A percentile compares a stretch with the other conserved stretches of the same genome.
Conservation (phyloP, 2,329 filamentous ascomycete genomes). For the Aureobasidium sp. region DNA sequence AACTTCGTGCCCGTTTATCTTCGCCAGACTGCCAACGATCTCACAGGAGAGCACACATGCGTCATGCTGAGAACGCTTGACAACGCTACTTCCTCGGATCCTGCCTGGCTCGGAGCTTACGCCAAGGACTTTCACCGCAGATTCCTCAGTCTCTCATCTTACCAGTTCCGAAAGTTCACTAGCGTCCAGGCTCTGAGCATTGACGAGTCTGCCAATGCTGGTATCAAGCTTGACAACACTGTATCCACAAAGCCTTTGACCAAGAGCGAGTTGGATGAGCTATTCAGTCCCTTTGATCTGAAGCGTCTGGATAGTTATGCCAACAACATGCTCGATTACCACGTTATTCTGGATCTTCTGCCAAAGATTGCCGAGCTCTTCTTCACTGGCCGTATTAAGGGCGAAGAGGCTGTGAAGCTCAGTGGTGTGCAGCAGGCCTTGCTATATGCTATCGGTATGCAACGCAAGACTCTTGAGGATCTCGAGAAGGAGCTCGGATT, state of each 20-base stretch:
- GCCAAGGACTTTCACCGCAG: slow-evolving; percentile 87
- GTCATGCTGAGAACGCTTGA: slow-evolving; percentile 86
- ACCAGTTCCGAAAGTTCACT: slow-evolving; percentile 81
- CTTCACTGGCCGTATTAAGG: slow-evolving; percentile 66
- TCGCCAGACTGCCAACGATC: slow-evolving; percentile 87
- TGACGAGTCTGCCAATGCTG: slow-evolving; percentile 72
- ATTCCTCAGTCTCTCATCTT: slow-evolving; percentile 85
- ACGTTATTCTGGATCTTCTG: slow-evolving; percentile 89
- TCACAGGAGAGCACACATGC: slow-evolving; percentile 95
- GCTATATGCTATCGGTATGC: slow-evolving; percentile 81
- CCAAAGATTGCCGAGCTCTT: slow-evolving; percentile 76
- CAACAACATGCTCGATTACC: slow-evolving; percentile 96
- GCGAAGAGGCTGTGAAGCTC: slow-evolving; percentile 53
- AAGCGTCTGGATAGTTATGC: slow-evolving; percentile 94
- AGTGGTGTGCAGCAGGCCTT: slow-evolving; percentile 80
- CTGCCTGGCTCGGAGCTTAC: slow-evolving; percentile 83
- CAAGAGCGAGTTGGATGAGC: slow-evolving; percentile 67
- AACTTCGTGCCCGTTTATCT: slow-evolving; percentile 86
- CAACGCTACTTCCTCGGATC: slow-evolving; percentile 55
- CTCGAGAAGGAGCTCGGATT: slow-evolving; percentile 73
- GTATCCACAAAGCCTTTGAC: slow-evolving; percentile 52
- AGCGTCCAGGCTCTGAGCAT: slow-evolving; percentile 75
- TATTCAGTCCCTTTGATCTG: slow-evolving; percentile 85
- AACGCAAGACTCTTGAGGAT: slow-evolving; percentile 78
- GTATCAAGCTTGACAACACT: slow-evolving; percentile 54